A percentile compares a stretch with the other conserved stretches of the same genome.
Evolutionary conservation across 192 early-diverging fungal species (phyloP).

Genomic region (Coemansia asiatica): DNA sequence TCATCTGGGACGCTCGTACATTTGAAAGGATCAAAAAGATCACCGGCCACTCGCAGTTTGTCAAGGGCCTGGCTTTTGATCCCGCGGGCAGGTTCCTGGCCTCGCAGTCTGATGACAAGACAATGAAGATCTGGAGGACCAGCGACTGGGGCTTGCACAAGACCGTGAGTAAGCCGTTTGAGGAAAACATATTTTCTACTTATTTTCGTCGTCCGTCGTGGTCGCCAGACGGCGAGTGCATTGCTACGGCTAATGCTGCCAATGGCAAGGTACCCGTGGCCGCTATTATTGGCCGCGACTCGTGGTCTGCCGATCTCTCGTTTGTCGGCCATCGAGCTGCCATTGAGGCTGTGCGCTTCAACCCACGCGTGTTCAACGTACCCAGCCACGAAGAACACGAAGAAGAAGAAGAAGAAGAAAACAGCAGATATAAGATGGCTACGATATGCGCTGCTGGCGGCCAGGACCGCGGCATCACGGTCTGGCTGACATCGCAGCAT

Average conservation of each 20-base stretch:
- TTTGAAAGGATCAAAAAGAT: slow-evolving; percentile 72
- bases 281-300: slow-evolving; percentile 72
- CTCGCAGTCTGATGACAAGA: slow-evolving; percentile 91
- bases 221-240: slow-evolving; percentile 94
- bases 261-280: slow-evolving; percentile 76
- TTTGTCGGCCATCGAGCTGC: slow-evolving; percentile 88
- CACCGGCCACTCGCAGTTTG: slow-evolving; percentile 78
- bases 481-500: slow-evolving; percentile 81
- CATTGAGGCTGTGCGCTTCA: slow-evolving; percentile 89
- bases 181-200: slow-evolving; percentile 77
- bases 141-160: slow-evolving; percentile 84
- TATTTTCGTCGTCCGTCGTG: slow-evolving; percentile 91
- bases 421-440: too few relatives aligned
- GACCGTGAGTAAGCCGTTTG: slow-evolving; percentile 70
- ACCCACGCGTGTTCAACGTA: slow-evolving; percentile 73
- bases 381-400: not conserved
- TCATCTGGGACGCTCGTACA: slow-evolving; percentile 82
- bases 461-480: slow-evolving; percentile 81
- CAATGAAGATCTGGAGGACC: slow-evolving; percentile 81
- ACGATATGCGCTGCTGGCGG: slow-evolving; percentile 82
- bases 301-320: slow-evolving; percentile 76
- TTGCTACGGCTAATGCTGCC: slow-evolving; percentile 89
- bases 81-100: slow-evolving; percentile 93
- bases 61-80: slow-evolving; percentile 96
- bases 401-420: too few relatives aligned